Conservation (phyloP, 179 eudicot genomes). For the Silene noctiflora region DNA sequence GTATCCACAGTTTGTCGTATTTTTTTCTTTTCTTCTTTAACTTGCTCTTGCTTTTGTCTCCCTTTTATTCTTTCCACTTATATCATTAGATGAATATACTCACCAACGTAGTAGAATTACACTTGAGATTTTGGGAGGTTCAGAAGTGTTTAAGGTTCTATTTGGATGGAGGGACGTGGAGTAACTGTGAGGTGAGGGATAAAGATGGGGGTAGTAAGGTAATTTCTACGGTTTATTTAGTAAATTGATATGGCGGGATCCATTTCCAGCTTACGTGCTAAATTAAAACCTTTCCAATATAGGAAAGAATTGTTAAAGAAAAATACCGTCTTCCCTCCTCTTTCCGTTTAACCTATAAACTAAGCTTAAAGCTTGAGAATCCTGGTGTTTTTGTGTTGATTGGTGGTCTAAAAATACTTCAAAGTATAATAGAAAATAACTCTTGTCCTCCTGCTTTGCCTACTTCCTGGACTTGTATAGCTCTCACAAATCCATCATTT, state of each 20-base stretch:
- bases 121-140: background rate
- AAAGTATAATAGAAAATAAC: background rate
- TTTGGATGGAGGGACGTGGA: too few species aligned
- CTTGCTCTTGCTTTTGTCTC: background rate
- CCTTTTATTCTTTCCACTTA: background rate
- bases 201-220: background rate
- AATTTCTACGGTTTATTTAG: background rate
- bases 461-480: background rate
- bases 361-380: background rate
- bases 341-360: background rate
- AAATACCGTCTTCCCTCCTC: background rate
- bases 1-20: background rate
- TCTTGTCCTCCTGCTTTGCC: background rate
- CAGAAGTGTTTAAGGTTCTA: background rate
- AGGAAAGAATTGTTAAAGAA: background rate
- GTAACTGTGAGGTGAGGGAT: background rate
- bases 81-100: background rate
- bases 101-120: background rate
- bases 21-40: background rate
- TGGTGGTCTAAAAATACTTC: background rate
- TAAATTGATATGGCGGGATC: background rate
- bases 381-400: background rate
- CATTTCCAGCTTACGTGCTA: background rate
- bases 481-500: background rate
- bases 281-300: background rate